These are phyloP conservation scores for Geotrichum cucujoidarum DNA, from an alignment of 1,139 yeast genomes.

Conservation along the genomic window DNA sequence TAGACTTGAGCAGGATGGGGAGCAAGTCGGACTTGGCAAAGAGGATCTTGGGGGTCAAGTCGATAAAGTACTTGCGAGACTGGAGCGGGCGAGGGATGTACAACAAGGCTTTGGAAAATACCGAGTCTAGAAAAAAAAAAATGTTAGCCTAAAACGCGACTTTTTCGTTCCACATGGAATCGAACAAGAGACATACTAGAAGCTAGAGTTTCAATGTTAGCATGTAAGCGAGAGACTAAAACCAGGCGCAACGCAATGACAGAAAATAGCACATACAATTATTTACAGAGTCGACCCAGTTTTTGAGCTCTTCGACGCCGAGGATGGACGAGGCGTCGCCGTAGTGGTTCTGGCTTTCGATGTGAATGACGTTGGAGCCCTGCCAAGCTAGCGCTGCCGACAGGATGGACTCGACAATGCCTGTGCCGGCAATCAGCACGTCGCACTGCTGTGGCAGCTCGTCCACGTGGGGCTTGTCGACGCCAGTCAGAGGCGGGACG, in stretches of 20 bases:
- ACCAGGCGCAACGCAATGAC: neutral
- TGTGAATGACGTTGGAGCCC: conserved; percentile 83
- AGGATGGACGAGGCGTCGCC: conserved; percentile 86
- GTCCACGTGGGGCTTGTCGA: conserved; percentile 54
- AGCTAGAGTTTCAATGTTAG: conserved; percentile 4
- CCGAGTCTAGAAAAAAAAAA: conserved; percentile 11
- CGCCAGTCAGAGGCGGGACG: conserved; percentile 77
- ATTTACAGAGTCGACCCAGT: conserved; percentile 68
- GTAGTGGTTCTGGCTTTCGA: conserved; percentile 75
- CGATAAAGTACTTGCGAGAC: conserved; percentile 78
- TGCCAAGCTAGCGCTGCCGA: conserved; percentile 98
- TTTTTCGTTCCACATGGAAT: neutral
- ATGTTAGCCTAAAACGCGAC: neutral
- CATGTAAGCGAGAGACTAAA: neutral
- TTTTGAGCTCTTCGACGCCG: conserved; percentile 75
- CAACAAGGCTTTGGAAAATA: conserved; percentile 37
- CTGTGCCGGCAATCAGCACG: conserved; percentile 88
- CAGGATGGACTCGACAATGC: conserved; percentile 76
- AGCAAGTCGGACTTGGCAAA: conserved; percentile 86
- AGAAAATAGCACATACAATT: conserved; percentile 14
- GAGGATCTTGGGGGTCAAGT: conserved; percentile 79
- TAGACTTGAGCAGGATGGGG: conserved; percentile 67
- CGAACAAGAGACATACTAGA: conserved; percentile 3
- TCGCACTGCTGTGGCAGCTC: conserved; percentile 49
- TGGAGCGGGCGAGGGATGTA: conserved; percentile 66